Evolutionary conservation across 2,329 filamentous ascomycete genomes (phyloP), one percentile per base, ranked within the genome.

Genomic region (Bipolaris bicolor): DNA sequence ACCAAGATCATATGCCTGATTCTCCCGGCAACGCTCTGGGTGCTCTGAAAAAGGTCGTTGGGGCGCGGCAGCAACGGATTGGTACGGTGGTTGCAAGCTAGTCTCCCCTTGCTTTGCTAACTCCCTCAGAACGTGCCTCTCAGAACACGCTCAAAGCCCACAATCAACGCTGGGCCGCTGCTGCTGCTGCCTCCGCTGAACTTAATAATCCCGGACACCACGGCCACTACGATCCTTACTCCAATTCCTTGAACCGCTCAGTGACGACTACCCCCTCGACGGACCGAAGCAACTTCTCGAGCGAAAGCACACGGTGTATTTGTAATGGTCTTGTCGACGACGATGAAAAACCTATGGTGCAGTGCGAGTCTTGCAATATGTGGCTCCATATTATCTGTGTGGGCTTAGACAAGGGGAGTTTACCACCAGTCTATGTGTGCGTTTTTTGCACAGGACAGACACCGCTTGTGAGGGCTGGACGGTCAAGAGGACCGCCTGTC

Each of bases 281-380:
- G 15, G 82, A 84, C 52, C 80, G 81, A 37, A 82, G 80, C 59
- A 83, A 78, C 62, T 79, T 81, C 18, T 81, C 80, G 58, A 80
- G 75, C 58, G 81, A 81, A 34, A 75, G 66, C 52, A 86, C 84
- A 9, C 80, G 85, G 36, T 88, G 86, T 70, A 72, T 86, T 24
- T 88, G 86, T 66, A 81, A 83, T 49, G 80, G 81, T 15, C 75
- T 45, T 13, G 50, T 55, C 1, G 55, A 79, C 49, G 81, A 84
- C 39, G 84, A 81, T 52, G 83, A 81, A 20, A 80, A 81, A 63
- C 70, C 83, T 29, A 85, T 88, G 82, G 81, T 88, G 45, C 85
- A 87, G 76, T 88, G 86, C 74, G 83, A 85, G 70, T 84, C 82
- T 22, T 88, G 86, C 75, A 82, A 78, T n/a, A 85, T 87, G 64